These are phyloP conservation scores for Candida sphagnicola DNA, from an alignment of 805 yeast genomes.

Conservation along the genomic window DNA sequence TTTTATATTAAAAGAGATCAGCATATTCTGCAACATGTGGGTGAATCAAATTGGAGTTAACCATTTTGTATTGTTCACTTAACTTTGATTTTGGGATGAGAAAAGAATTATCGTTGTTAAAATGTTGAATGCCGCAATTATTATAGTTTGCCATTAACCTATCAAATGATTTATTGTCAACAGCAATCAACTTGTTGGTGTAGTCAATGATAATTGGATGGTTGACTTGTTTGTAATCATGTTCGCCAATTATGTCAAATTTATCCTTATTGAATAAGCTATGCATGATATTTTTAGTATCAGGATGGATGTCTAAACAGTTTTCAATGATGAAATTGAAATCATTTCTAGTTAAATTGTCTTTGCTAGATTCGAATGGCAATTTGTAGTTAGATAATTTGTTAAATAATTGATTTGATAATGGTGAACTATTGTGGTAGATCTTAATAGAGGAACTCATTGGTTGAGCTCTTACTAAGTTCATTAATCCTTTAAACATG, in stretches of 20 bases:
- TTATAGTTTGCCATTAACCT: conserved; percentile 38
- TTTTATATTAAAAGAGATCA: conserved; percentile 30
- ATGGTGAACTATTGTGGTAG: conserved; percentile 23
- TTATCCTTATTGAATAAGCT: conserved; percentile 9
- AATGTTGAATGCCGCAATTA: conserved; percentile 25
- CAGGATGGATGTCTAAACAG: conserved; percentile 33
- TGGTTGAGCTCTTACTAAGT: background rate
- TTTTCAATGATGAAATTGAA: conserved; percentile 22
- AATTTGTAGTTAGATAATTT: conserved; percentile 8
- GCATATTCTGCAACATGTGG: conserved; percentile 45
- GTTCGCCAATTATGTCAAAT: conserved; percentile 8
- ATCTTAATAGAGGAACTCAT: conserved; percentile 18
- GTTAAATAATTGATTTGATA: conserved; percentile 19
- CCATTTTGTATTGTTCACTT: conserved; percentile 1
- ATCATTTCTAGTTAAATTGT: conserved; percentile 12
- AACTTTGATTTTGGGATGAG: background rate
- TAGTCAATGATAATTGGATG: conserved; percentile 33
- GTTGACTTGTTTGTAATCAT: conserved; percentile 7
- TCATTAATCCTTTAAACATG: conserved; percentile 3
- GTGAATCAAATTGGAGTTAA: conserved; percentile 22
- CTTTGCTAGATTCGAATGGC: background rate
- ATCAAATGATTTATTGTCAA: conserved; percentile 33
- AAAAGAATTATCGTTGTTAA: conserved; percentile 4
- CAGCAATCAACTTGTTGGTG: conserved; percentile 35
- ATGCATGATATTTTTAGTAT: conserved; percentile 23